Base-by-base conservation (phyloP, 371 early-diverging fungal genomes). In the Batkoa obscura region DNA sequence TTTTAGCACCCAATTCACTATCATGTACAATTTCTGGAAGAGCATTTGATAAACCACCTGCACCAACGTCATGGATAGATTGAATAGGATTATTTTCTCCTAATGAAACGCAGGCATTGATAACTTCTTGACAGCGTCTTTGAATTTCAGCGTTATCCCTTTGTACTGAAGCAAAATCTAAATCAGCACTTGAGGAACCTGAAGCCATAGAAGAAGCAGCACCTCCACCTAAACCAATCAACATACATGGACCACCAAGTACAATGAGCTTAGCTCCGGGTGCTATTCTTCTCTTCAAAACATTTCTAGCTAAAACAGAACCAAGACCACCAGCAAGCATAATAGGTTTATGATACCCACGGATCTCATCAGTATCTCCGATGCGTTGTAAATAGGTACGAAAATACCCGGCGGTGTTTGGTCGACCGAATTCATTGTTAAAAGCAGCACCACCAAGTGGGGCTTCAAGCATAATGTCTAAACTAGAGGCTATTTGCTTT, bases 301-400 rank as follows among this genome's bases (percentile, higher is more conserved):
- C 79, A 49, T 94, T 91, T 64, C 72, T 73, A 49, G 85, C 84
- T 38, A 90, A 82, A 43, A 96, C 79, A 33, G 83, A 79, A 59
- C 97, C 97, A 55, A 95, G 71, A 56, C 97, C 97, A 63, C 97
- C 97, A 31, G 97, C 95, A 63, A 96, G 78, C 97, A 94, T 96
- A 65, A 96, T 94, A 37, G 97, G 97, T 70, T 96, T 96, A 67
- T 94, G 95, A 72, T 86, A 96, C 8, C 97, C 97, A 59, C 93
- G 83, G 46, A 85, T 62, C 63, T 83, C 84, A 36, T 64, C 70
- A 51, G 74, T 73, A 37, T 68, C 67, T 3, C 64, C 61, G 23
- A 79, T 76, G 3, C 78, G 62, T 70, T 86, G 83, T 50, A 84
- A 76, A 70, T 83, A 90, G 0, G 95, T 94, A 68, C 97, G 86